Evolutionary conservation across 805 yeast species (phyloP).

Genomic region (Monosporozyma yasuniensis): DNA sequence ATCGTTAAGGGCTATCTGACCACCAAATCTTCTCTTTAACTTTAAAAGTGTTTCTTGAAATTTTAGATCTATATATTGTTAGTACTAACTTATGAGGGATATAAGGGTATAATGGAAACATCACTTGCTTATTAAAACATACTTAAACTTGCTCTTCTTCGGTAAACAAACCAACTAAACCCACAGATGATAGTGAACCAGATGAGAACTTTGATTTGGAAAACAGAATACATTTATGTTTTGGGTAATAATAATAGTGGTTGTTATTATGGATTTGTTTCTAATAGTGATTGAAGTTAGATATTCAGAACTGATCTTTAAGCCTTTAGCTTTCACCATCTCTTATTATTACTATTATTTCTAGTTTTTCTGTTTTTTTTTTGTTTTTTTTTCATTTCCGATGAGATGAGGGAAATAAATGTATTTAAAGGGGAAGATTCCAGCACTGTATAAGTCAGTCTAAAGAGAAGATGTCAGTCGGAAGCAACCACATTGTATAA

Average conservation of each 20-base stretch:
- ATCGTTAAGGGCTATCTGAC: constrained; percentile 19
- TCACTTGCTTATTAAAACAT: constrained; percentile 4
- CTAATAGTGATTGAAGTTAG: neutral
- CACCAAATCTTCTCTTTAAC: constrained; percentile 21
- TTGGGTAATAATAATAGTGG: neutral
- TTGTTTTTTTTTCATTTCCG: neutral
- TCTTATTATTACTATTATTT: no score
- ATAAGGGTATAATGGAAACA: no score
- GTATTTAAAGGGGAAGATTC: neutral
- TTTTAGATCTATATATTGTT: constrained; percentile 9
- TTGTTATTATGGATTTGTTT: neutral
- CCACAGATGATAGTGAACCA: constrained; percentile 6
- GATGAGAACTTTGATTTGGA: constrained; percentile 5
- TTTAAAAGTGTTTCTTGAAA: constrained; percentile 12
- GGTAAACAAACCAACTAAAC: constrained; percentile 3
- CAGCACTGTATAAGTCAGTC: neutral
- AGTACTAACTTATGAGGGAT: no score
- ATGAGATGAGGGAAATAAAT: neutral
- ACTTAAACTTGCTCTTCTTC: constrained; percentile 10
- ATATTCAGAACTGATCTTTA: neutral
- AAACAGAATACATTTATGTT: neutral
- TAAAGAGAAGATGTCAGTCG: neutral
- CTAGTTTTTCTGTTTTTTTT: no score
- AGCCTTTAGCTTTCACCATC: neutral
- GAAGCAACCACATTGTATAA: neutral